Evolutionary conservation across 164 flowering plant genomes (phyloP).

Genomic region (Nymphaea thermarum): DNA sequence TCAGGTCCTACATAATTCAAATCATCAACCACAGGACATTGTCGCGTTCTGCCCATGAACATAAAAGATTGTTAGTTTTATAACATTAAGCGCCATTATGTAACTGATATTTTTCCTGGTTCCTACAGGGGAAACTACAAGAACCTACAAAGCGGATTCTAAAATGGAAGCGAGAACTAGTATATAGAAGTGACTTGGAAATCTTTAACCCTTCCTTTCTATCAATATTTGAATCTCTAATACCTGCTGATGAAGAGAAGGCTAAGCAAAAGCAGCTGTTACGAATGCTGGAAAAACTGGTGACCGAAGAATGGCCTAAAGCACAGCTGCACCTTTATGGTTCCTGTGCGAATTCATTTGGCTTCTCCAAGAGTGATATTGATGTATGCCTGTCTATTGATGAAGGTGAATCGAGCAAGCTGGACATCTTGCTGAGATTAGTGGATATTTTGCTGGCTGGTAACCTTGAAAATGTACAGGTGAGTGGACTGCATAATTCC

Average conservation of each 20-base stretch:
- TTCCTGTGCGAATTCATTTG: constrained; percentile 96
- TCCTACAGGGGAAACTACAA: constrained; percentile 29
- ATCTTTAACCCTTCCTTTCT: constrained; percentile 41
- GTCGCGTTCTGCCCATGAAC: neutral
- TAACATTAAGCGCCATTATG: constrained; percentile 2
- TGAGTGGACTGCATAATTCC: constrained; percentile 8
- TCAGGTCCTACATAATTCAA: neutral
- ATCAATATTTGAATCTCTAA: constrained; percentile 59
- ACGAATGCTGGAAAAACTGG: constrained; percentile 53
- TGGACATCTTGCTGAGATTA: constrained; percentile 67
- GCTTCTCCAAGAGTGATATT: constrained; percentile 84
- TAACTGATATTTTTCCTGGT: constrained; percentile 57
- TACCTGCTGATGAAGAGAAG: constrained; percentile 86
- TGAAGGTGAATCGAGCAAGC: constrained; percentile 38
- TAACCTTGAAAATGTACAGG: constrained; percentile 92
- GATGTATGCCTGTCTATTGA: constrained; percentile 86
- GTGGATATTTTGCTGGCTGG: constrained; percentile 75
- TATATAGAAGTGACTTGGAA: constrained; percentile 58
- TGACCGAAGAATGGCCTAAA: constrained; percentile 79
- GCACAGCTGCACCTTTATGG: constrained; percentile 80
- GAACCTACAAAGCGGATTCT: constrained; percentile 48
- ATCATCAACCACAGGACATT: neutral
- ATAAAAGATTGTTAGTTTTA: neutral
- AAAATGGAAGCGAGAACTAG: constrained; percentile 28
- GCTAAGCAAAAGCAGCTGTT: constrained; percentile 70